These are phyloP conservation scores for Exsudoporus frostii DNA, from an alignment of 768 basidiomycete genomes.

Conservation along the genomic window DNA sequence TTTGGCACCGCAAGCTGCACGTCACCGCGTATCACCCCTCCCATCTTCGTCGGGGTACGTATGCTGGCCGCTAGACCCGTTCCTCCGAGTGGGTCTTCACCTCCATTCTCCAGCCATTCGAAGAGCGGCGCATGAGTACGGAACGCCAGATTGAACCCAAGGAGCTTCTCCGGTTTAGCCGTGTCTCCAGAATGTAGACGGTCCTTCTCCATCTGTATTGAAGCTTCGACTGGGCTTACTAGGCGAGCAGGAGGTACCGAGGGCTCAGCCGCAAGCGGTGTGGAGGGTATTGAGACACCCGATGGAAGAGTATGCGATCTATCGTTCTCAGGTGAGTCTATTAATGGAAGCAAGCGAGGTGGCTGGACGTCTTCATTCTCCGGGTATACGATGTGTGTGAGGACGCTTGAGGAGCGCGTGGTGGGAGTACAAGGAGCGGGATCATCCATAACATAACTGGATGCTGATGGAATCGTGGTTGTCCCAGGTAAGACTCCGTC, in stretches of 20 bases:
- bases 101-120: slow-evolving; percentile 68
- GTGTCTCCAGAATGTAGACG: neutral
- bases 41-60: neutral
- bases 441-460: neutral
- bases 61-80: slow-evolving; percentile 20
- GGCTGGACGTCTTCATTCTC: neutral
- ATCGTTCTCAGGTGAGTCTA: neutral
- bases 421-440: neutral
- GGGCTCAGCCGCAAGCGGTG: neutral
- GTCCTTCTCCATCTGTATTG: neutral
- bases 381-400: slow-evolving; percentile 18
- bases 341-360: neutral
- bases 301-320: neutral
- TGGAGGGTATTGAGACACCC: neutral
- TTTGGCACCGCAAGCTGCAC: neutral
- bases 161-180: slow-evolving; percentile 13
- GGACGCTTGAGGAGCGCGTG: slow-evolving; percentile 23
- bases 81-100: slow-evolving; percentile 28
- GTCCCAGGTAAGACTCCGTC: neutral
- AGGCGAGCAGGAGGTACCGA: neutral
- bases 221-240: neutral
- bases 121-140: slow-evolving; percentile 54
- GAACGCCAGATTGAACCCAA: slow-evolving; percentile 76
- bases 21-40: neutral
- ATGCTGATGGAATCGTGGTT: neutral